Evolutionary conservation across 495 filamentous ascomycete species (phyloP).

Genomic region (Aspergillus heteromorphus): DNA sequence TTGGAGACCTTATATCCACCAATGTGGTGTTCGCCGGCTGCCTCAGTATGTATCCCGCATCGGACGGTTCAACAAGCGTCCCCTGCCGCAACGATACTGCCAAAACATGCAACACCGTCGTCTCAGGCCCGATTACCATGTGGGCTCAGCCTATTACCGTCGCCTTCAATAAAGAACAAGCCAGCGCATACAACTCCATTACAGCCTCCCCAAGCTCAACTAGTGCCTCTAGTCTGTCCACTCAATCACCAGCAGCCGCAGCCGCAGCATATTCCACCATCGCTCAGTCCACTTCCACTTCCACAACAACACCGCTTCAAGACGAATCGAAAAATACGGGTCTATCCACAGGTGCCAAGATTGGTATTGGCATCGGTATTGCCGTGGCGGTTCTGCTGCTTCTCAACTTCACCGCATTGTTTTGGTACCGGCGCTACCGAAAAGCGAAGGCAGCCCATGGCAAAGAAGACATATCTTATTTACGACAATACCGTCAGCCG

Average conservation of each 20-base stretch:
- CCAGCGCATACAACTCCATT: slow-evolving; percentile 4
- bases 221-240: neutral
- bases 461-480: no score
- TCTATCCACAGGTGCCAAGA: neutral
- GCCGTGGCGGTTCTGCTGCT: neutral
- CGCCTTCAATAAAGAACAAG: slow-evolving; percentile 3
- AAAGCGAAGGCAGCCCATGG: no score
- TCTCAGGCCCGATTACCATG: slow-evolving; percentile 22
- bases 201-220: neutral
- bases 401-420: neutral
- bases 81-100: slow-evolving; percentile 1
- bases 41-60: slow-evolving; percentile 1
- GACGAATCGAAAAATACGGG: neutral
- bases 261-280: neutral
- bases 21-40: slow-evolving; percentile 5
- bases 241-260: neutral
- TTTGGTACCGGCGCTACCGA: no score
- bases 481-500: neutral
- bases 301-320: no score
- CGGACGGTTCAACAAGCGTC: slow-evolving; percentile 6
- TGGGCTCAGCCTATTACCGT: slow-evolving; percentile 21
- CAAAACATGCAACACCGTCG: slow-evolving; percentile 2
- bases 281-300: neutral
- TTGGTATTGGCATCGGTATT: neutral
- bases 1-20: neutral